Percentiles rank a stretch among this genome's conserved stretches.
Evolutionary conservation across 306 rosid species (phyloP).

Genomic region (Gastrolobium villosum): DNA sequence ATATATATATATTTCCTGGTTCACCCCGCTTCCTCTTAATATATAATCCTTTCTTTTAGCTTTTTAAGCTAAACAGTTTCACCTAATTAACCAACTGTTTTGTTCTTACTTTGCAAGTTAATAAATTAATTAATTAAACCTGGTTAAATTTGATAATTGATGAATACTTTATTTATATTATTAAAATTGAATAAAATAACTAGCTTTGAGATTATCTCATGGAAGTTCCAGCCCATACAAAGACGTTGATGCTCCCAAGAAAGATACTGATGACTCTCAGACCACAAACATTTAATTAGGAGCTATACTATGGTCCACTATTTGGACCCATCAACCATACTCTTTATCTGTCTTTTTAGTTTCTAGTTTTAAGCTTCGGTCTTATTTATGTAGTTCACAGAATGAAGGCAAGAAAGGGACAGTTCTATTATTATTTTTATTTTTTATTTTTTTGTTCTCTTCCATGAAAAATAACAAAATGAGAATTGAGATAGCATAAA

Average conservation of each 20-base stretch:
- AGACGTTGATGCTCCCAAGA: conserved; percentile 77
- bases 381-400: conserved; percentile 54
- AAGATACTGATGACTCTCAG: conserved; percentile 61
- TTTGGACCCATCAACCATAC: conserved; percentile 52
- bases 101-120: conserved; percentile 47
- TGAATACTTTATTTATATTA: background rate
- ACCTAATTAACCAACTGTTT: conserved; percentile 57
- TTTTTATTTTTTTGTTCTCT: too few species aligned
- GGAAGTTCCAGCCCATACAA: conserved; percentile 54
- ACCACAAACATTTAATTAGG: conserved; percentile 59
- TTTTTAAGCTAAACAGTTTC: conserved; percentile 48
- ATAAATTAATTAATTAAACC: background rate
- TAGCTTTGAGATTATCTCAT: conserved; percentile 44
- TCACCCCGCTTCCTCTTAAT: conserved; percentile 8
- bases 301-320: conserved; percentile 54
- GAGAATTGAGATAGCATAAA: background rate
- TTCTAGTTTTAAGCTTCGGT: conserved; percentile 36
- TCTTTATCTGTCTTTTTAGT: conserved; percentile 40
- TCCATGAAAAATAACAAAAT: conserved; percentile 42
- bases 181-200: background rate
- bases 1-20: background rate
- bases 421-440: too few species aligned
- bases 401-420: conserved; percentile 49
- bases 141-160: background rate
- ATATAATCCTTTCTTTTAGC: conserved; percentile 9